Evolutionary conservation across 805 yeast genomes (phyloP), one percentile per base, ranked within the genome.

Genomic region (Monosporozyma aquatica): DNA sequence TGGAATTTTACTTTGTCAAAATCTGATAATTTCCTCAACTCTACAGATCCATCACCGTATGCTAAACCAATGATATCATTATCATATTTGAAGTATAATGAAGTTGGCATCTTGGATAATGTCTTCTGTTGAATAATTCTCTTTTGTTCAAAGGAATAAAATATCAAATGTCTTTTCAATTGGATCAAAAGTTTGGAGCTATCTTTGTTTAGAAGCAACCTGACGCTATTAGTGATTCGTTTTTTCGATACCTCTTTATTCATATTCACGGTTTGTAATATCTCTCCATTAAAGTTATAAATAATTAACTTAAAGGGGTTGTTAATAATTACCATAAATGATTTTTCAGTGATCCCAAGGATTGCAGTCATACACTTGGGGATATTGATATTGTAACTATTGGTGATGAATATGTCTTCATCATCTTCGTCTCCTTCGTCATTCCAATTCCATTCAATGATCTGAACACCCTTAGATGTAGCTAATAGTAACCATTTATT

Each of bases 311-410:
- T 47, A 28, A 45, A 48, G 21, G 61, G 57, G 23, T 51, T 44
- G 7, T 37, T 38, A 22, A 49, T 43, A 15, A 59, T 41, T 3
- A 53, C 51, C 14, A 61, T 54, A 14, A 61, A 46, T 9, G 64
- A 58, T 44, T 56, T 61, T 33, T 61, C 64, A 3, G 65, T 61
- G 41, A 61, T 53, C 4, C 65, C 65, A 10, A 59, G 45, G 20
- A 53, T 47, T 10, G 53, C 52, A 37, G 51, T 17, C 15, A 27
- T 13, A 22, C 41, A 38, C 21, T 26, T 26, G 22, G 27, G 34
- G 5, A 38, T 24, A 9, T 22, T 24, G n/a, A 52, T 44, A 7
- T 25, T 42, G 38, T 47, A 48, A 17, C 44, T 46, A 11, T 47
- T 46, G 5, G 18, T 32, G 23, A 32, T 20, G 11, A 17, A 17